These are phyloP conservation scores for Wickerhamiella alocasiicola DNA, from an alignment of 805 yeast genomes.

Conservation along the genomic window DNA sequence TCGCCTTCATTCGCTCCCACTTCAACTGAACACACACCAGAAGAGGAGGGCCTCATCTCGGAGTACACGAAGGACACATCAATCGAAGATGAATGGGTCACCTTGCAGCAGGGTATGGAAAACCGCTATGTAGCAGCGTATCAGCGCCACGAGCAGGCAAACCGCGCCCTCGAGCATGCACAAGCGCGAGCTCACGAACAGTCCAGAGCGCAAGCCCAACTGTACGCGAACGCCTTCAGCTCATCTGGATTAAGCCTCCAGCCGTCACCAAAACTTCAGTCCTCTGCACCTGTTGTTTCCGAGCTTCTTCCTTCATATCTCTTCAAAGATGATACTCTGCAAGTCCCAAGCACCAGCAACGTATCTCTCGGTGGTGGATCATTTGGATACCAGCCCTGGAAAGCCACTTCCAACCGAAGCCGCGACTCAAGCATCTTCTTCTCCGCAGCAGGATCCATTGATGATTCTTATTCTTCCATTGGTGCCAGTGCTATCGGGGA, in stretches of 20 bases:
- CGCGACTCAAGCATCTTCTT: conserved; percentile 10
- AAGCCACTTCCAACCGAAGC: conserved; percentile 2
- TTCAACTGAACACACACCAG: conserved; percentile 13
- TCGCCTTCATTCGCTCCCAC: conserved; percentile 13
- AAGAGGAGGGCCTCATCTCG: conserved; percentile 18
- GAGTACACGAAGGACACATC: conserved; percentile 21
- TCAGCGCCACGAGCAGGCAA: conserved; percentile 25
- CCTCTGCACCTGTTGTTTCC: not conserved
- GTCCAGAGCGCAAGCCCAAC: conserved; percentile 11
- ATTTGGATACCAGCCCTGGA: conserved; percentile 4
- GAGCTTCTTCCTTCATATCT: conserved; percentile 3
- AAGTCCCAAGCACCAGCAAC: not conserved
- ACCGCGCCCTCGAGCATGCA: conserved; percentile 15
- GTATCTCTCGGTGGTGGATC: not conserved
- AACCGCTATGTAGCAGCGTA: conserved; percentile 27
- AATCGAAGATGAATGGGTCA: conserved; percentile 28
- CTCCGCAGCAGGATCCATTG: conserved; percentile 3
- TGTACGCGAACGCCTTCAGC: conserved; percentile 7
- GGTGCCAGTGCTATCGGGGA: not conserved
- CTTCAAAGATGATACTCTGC: conserved; percentile 7
- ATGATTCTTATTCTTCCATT: not conserved
- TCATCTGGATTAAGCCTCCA: not conserved
- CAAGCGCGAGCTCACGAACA: conserved; percentile 18
- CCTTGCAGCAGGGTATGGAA: conserved; percentile 27
- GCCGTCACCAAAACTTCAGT: not conserved